phyloP scores from a whole-genome alignment of 495 filamentous ascomycete genomes.

The Polyplosphaeria fusca region DNA sequence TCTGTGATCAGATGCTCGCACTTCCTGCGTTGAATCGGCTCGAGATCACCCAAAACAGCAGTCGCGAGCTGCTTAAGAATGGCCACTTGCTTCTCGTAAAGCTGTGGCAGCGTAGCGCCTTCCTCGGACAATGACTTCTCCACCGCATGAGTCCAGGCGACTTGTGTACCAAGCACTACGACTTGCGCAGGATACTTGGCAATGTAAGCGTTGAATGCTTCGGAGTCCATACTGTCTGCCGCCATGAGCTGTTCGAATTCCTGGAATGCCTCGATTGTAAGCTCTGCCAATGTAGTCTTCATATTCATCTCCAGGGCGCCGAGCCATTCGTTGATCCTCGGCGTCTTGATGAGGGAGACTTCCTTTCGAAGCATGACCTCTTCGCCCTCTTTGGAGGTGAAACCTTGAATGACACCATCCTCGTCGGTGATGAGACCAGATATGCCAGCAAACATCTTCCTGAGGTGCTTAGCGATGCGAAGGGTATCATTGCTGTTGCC shows the following conservation, averaged over 20 bases:
- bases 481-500: conserved; percentile 97
- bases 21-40: conserved; percentile 83
- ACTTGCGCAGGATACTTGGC: conserved; percentile 84
- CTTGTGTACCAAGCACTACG: conserved; percentile 92
- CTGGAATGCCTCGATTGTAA: conserved; percentile 79
- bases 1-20: conserved; percentile 99
- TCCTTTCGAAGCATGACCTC: conserved; percentile 80
- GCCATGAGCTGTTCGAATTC: conserved; percentile 71
- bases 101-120: conserved; percentile 59
- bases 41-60: conserved; percentile 86
- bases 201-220: conserved; percentile 71
- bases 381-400: conserved; percentile 95
- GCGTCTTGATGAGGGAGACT: conserved; percentile 87
- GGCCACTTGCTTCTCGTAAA: conserved; percentile 74
- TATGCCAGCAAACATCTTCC: conserved; percentile 99
- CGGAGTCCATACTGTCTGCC: conserved; percentile 60
- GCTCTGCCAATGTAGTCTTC: conserved; percentile 88
- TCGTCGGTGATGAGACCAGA: conserved; percentile 89
- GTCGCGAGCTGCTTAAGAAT: conserved; percentile 78
- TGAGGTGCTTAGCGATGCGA: conserved; percentile 95
- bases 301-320: conserved; percentile 85
- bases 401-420: conserved; percentile 79
- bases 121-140: conserved; percentile 69
- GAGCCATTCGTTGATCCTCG: conserved; percentile 97
- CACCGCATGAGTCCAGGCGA: conserved; percentile 84